Evolutionary conservation across 306 rosid species (phyloP), one percentile per base, ranked within the genome.

Genomic region (Trichosanthes truncata): DNA sequence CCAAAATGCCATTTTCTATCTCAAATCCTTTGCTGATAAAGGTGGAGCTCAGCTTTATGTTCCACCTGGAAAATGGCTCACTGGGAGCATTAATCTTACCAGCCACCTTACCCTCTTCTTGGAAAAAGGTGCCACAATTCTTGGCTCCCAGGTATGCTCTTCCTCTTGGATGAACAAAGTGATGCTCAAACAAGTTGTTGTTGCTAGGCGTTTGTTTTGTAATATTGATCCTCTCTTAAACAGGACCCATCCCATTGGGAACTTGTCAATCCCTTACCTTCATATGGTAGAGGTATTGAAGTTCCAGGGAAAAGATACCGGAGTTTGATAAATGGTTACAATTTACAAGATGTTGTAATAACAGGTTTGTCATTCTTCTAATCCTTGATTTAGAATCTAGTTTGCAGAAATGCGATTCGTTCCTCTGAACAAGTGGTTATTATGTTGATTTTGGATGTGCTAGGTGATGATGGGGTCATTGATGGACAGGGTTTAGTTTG

Each of bases 21-120:
- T 96, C 78, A 96, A 93, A 86, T 96, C 99, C 26, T 96, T 96
- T 59, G 94, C 98, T 56, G 99, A 96, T 72, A 96, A 96, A 84
- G 99, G 99, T 13, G 98, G 99, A 0, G 99, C 98, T 74, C 98
- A 96, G 95, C 96, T 96, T 8, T 96, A 96, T 20, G 94, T 96
- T 7, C 99, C 99, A 0, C 84, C 94, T 0, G 99, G 99, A 56
- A 86, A 89, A 76, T 96, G 99, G 99, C 98, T 96, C 51, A 96
- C 98, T 4, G 98, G 94, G 15, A 89, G 98, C 77, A 85, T 96
- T 89, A 96, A 89, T 79, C 99, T 96, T 51, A 96, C 99, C 29
- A 96, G 99, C 84, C 94, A 93, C 78, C 99, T 96, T 36, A 96
- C 99, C 9, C 91, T 96, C 78, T 96, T 93, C 86, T 81, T 96